These are phyloP conservation scores for Zalaria sp. DNA, from an alignment of 2,329 filamentous ascomycete genomes.

Conservation along the genomic window DNA sequence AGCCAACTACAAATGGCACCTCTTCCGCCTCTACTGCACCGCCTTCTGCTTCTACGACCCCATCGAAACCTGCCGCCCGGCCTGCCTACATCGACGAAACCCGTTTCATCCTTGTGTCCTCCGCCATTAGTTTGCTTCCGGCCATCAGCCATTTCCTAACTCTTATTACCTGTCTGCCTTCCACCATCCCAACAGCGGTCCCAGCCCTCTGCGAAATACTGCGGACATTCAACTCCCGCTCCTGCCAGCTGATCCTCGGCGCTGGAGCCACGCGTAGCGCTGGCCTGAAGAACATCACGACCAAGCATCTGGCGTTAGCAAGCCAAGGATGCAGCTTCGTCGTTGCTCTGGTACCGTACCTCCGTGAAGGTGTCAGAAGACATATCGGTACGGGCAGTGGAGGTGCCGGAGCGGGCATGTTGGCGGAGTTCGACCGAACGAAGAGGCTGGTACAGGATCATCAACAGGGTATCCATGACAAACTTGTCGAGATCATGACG, in stretches of 20 bases:
- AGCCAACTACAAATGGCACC: conserved; percentile 15
- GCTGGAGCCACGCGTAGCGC: conserved; percentile 82
- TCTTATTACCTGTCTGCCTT: conserved; percentile 72
- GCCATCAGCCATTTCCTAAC: conserved; percentile 74
- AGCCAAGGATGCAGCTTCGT: conserved; percentile 82
- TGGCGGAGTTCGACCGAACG: conserved; percentile 80
- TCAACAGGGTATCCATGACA: conserved; percentile 80
- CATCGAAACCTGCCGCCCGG: conserved; percentile 11
- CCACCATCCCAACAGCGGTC: conserved; percentile 74
- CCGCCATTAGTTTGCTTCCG: conserved; percentile 65
- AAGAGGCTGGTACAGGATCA: conserved; percentile 76
- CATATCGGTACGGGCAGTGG: conserved; percentile 42
- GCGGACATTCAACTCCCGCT: conserved; percentile 87
- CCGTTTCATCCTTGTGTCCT: conserved; percentile 72
- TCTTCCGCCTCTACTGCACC: conserved; percentile 11
- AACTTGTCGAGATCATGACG: conserved; percentile 85
- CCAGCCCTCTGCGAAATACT: conserved; percentile 70
- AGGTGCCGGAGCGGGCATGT: conserved; percentile 13
- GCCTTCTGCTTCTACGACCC: background rate
- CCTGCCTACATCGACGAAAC: conserved; percentile 68
- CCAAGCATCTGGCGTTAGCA: conserved; percentile 83
- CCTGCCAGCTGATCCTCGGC: conserved; percentile 90
- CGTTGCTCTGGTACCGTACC: conserved; percentile 72
- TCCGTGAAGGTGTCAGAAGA: conserved; percentile 80
- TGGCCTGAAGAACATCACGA: conserved; percentile 90